Evolutionary conservation across 2,329 filamentous ascomycete genomes (phyloP), one percentile per base, ranked within the genome.

Genomic region (Atkinsonella hypoxylon): DNA sequence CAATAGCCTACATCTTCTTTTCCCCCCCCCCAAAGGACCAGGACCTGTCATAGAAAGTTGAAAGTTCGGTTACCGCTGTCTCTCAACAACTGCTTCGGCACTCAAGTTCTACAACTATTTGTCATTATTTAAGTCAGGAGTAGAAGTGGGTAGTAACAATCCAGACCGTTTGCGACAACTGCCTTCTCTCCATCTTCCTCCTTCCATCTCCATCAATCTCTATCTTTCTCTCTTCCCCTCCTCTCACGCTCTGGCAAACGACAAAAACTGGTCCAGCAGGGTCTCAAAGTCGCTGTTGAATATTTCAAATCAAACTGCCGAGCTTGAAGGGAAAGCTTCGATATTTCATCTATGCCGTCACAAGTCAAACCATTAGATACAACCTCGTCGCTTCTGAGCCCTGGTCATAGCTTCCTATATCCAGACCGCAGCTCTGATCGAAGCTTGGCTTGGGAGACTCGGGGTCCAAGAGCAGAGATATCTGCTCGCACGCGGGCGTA

Each of bases 401-500:
- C 78, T 62, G 76, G 75, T 70, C 78, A 77, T 73, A 74, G 76
- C 62, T 70, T 72, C 65, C 71, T 72, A 67, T 71, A 74, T 63
- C 71, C 71, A 62, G 75, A 75, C 64, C 70, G 70, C 67, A 71
- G 78, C 61, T 76, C 81, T 67, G 47, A 49, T 5, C 42, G 31
- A n/a, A 52, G 20, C 17, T 13, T 38, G 51, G 45, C 32, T 26
- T 53, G 51, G 51, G 51, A 48, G 20, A 32, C 36, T 20, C 48
- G 41, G 44, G n/a, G 51, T 38, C 39, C 44, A 15, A 47, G 49
- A 36, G 51, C 48, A 71, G 72, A 76, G 70, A 69, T 72, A 70
- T 74, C 71, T 73, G 72, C 73, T 70, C 74, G 72, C 62, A 71
- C 71, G 63, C 72, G 72, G 73, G 78, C 76, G 65, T 85, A 85